A percentile compares a stretch with the other conserved stretches of the same genome.
These are phyloP conservation scores for Stereocaulon alpinum DNA, from an alignment of 495 filamentous ascomycete species.

Conservation along the genomic window DNA sequence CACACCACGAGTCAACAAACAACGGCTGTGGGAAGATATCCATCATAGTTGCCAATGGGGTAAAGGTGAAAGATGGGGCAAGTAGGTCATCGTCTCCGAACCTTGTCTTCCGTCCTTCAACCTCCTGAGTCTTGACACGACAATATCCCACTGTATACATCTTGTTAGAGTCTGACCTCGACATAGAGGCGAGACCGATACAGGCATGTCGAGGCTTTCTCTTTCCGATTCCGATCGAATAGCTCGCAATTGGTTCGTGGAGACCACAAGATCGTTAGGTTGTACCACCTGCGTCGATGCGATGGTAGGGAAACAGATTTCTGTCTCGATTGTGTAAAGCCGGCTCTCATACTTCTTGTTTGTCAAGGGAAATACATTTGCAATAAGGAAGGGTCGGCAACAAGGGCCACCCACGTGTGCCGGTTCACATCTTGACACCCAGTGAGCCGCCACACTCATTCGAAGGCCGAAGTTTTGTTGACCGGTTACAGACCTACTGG, in stretches of 20 bases:
- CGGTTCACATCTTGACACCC: slow-evolving; percentile 62
- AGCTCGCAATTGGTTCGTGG: slow-evolving; percentile 66
- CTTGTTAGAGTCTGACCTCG: slow-evolving; percentile 2
- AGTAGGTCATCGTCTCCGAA: slow-evolving; percentile 35
- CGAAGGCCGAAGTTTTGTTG: neutral
- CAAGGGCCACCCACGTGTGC: slow-evolving; percentile 53
- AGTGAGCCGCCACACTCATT: neutral
- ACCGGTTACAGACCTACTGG: slow-evolving; percentile 43
- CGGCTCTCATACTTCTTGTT: slow-evolving; percentile 20
- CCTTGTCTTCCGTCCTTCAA: slow-evolving; percentile 12
- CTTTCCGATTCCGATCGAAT: slow-evolving; percentile 60
- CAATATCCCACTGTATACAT: slow-evolving; percentile 5
- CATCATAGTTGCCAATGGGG: slow-evolving; percentile 63
- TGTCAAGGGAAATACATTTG: slow-evolving; percentile 57
- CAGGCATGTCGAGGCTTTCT: slow-evolving; percentile 57
- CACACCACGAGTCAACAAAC: slow-evolving; percentile 37
- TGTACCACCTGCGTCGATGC: slow-evolving; percentile 52
- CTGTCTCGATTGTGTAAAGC: neutral
- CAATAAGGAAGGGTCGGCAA: slow-evolving; percentile 49
- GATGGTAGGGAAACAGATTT: slow-evolving; percentile 33
- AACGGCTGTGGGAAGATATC: slow-evolving; percentile 49
- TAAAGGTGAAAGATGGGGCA: slow-evolving; percentile 51
- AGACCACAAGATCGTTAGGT: slow-evolving; percentile 51
- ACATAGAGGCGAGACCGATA: slow-evolving; percentile 44
- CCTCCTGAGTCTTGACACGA: neutral